Percentiles rank a stretch among this genome's conserved stretches.
Conservation (phyloP, 78 protist genomes). For the Abeoforma whisleri region DNA sequence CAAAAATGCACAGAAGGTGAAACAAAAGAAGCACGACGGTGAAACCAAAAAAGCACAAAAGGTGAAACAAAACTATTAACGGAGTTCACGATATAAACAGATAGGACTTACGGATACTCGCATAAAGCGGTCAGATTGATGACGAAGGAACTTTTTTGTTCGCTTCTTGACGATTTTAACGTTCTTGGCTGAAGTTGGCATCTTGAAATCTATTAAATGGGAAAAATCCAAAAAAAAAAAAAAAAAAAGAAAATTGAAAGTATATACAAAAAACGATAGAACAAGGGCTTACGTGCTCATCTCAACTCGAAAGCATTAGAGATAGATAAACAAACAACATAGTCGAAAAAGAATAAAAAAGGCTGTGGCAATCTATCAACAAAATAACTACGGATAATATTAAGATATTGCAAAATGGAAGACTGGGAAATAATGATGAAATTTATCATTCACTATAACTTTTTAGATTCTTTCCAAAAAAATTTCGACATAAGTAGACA, state of each 20-base stretch:
- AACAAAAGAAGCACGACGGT: too few relatives aligned
- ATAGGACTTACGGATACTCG: slow-evolving; percentile 49
- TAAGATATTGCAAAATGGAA: too few relatives aligned
- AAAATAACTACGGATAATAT: too few relatives aligned
- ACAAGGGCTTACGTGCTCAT: background rate
- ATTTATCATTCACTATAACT: too few relatives aligned
- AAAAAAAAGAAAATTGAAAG: background rate
- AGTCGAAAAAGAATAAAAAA: too few relatives aligned
- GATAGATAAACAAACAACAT: too few relatives aligned
- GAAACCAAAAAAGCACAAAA: background rate
- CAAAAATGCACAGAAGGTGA: too few relatives aligned
- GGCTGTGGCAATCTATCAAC: too few relatives aligned
- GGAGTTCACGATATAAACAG: background rate
- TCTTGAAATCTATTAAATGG: slow-evolving; percentile 22
- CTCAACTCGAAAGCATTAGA: background rate
- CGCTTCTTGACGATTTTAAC: slow-evolving; percentile 83
- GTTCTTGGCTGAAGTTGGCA: slow-evolving; percentile 35
- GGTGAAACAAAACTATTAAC: background rate
- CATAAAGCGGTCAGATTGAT: slow-evolving; percentile 78
- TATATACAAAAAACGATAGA: background rate
- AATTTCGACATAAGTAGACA: too few relatives aligned
- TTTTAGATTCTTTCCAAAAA: too few relatives aligned
- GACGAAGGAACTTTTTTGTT: slow-evolving; percentile 77
- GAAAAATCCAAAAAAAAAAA: background rate
- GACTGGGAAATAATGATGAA: too few relatives aligned